These are phyloP conservation scores for Rutstroemia sp. DNA, from an alignment of 2,329 filamentous ascomycete genomes.

Conservation along the genomic window DNA sequence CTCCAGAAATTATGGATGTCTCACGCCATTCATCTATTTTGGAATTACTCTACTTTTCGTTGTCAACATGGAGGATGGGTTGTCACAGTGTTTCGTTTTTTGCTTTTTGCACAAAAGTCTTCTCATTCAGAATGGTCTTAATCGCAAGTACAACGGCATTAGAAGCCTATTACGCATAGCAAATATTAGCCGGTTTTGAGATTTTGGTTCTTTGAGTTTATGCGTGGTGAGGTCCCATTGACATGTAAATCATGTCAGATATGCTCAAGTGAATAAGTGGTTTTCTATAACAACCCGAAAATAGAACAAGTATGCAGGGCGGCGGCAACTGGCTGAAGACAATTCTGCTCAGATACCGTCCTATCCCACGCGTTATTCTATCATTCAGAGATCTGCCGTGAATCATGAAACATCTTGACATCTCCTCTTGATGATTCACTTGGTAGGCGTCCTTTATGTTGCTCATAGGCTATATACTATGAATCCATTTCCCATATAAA, in stretches of 20 bases:
- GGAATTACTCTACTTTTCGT: neutral
- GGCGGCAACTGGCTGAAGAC: neutral
- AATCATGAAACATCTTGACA: slow-evolving; percentile 5
- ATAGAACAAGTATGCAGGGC: too few relatives aligned
- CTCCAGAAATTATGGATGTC: neutral
- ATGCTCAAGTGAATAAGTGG: too few relatives aligned
- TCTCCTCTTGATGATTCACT: slow-evolving; percentile 3
- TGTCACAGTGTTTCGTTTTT: neutral
- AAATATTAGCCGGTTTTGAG: slow-evolving; percentile 7
- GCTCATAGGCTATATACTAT: slow-evolving; percentile 1
- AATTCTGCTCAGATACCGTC: neutral
- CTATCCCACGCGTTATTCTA: neutral
- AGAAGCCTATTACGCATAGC: slow-evolving; percentile 6
- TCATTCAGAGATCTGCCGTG: neutral
- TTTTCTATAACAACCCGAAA: too few relatives aligned
- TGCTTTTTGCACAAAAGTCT: slow-evolving; percentile 11
- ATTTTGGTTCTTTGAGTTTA: neutral
- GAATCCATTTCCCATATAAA: neutral
- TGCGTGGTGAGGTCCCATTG: neutral
- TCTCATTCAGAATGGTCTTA: slow-evolving; percentile 2
- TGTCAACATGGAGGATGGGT: slow-evolving; percentile 3
- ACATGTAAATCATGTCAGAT: too few relatives aligned
- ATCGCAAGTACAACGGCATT: slow-evolving; percentile 9
- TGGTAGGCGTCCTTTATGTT: neutral
- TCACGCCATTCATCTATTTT: neutral